phyloP scores from a whole-genome alignment of 129 eudicot genomes.

The Sambucus nigra region DNA sequence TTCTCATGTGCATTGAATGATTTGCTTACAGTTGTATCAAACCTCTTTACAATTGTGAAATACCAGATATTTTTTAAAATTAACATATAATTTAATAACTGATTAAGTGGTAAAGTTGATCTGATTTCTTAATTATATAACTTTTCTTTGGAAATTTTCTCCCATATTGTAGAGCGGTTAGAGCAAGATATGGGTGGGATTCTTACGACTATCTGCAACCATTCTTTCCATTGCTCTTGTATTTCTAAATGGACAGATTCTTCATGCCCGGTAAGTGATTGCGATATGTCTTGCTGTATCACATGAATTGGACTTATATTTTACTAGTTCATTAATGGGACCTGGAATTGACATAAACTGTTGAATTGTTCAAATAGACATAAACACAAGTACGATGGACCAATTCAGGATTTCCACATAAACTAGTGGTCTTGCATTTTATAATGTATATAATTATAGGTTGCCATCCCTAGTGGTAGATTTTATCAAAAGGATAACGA shows the following conservation, averaged over 20 bases:
- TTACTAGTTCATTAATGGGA: not conserved
- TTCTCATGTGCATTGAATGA: no score
- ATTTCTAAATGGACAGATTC: constrained; percentile 97
- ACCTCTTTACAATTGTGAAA: no score
- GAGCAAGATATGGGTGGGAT: constrained; percentile 84
- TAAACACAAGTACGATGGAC: not conserved
- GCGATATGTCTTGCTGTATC: constrained; percentile 1
- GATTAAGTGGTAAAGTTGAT: no score
- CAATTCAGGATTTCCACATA: not conserved
- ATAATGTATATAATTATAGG: no score
- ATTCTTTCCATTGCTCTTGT: constrained; percentile 96
- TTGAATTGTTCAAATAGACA: no score
- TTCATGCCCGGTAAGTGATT: constrained; percentile 80
- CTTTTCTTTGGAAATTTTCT: not conserved
- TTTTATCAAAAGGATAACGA: no score
- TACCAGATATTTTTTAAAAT: no score
- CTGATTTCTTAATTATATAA: not conserved
- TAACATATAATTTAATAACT: not conserved
- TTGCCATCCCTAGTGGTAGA: no score
- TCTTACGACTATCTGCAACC: constrained; percentile 90
- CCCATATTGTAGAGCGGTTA: constrained; percentile 56
- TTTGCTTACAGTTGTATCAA: no score
- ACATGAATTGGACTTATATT: no score
- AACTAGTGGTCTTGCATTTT: not conserved
- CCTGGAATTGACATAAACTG: no score